Base-by-base conservation (phyloP, 1,284 basidiomycete species). In the Cerrena zonata region DNA sequence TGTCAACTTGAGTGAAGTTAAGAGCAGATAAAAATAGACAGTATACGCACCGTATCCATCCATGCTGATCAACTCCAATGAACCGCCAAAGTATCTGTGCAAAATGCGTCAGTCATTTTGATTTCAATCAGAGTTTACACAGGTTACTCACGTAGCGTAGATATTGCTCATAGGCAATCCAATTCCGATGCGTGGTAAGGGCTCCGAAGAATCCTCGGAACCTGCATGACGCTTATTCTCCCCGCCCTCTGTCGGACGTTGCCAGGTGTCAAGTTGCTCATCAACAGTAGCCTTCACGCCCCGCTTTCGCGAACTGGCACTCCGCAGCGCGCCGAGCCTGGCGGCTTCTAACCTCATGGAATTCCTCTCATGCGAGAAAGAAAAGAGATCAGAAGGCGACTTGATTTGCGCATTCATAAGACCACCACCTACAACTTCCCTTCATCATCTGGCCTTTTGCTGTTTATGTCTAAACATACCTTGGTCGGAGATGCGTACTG, bases 91-190 rank as follows among this genome's bases (percentile, higher is more conserved):
- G 65, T 89, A 89, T 43, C 84, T 87, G 58, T 13, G 47, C 7
- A 5, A 7, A 34, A 38, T 22, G 30, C 19, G 30, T 5, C 5
- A 26, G 5, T 21, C 12, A 22, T 10, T 40, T 13, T 45, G 41
- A n/a, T 44, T 26, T 24, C 37, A 22, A 38, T 10, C 13, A 25
- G 12, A n/a, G 12, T n/a, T 26, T 4, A 15, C 10, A 30, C 19
- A 38, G 15, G 22, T 37, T 39, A 55, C 79, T 53, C 56, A 90
- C 80, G 82, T 89, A 53, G 89, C 82, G 65, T 83, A 91, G 43
- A 91, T 89, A 57, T 89, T 86, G 64, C 89, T 88, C 86, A 91
- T 88, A 1, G 89, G 89, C 18, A 91, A 68, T 10, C 89, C 89
- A 50, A 91, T 84, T 1, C 89, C 89, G 47, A 91, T 84, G 37